Percentiles rank a stretch among this genome's conserved stretches.
phyloP scores from a whole-genome alignment of 139 green algal genomes.

The Tetradesmus lagerheimii region DNA sequence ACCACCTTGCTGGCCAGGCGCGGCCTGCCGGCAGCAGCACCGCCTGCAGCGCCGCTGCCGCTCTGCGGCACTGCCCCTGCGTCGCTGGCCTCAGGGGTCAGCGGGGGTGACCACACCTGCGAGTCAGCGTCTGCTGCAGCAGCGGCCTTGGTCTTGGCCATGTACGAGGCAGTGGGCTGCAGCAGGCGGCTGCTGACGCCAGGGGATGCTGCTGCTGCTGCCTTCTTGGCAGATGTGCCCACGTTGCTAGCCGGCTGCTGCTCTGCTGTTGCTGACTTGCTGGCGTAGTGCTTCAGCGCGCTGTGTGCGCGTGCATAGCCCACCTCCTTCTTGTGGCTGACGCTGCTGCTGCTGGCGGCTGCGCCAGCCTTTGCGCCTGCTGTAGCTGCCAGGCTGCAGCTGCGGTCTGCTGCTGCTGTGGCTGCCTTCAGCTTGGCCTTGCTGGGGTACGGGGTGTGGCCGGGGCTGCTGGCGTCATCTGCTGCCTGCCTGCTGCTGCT shows the following conservation, averaged over 20 bases:
- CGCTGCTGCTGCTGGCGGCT: not conserved
- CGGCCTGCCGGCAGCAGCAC: not conserved
- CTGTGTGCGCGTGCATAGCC: conserved; percentile 1
- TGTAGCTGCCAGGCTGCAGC: not conserved
- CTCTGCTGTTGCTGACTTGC: conserved; percentile 14
- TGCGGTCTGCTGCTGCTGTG: conserved; percentile 30
- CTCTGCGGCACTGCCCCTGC: not conserved
- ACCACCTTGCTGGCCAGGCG: conserved; percentile 45
- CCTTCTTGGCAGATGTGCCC: not conserved
- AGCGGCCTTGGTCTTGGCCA: conserved; percentile 9
- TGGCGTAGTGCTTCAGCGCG: conserved; percentile 34
- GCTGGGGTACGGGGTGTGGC: conserved; percentile 35
- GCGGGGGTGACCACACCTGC: not conserved
- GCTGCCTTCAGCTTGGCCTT: conserved; percentile 37
- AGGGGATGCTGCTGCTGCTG: not conserved
- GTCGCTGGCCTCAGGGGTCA: not conserved
- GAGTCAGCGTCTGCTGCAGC: not conserved
- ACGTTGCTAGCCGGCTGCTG: not conserved
- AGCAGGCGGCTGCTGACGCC: conserved; percentile 12
- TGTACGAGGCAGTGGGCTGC: conserved; percentile 22
- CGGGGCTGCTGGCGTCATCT: conserved; percentile 28
- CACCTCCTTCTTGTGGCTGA: conserved; percentile 31
- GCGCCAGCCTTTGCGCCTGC: not conserved
- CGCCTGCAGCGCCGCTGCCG: not conserved
- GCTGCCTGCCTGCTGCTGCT: not conserved